These are phyloP conservation scores for Emmonsia crescens DNA, from an alignment of 2,329 filamentous ascomycete species.

Conservation along the genomic window DNA sequence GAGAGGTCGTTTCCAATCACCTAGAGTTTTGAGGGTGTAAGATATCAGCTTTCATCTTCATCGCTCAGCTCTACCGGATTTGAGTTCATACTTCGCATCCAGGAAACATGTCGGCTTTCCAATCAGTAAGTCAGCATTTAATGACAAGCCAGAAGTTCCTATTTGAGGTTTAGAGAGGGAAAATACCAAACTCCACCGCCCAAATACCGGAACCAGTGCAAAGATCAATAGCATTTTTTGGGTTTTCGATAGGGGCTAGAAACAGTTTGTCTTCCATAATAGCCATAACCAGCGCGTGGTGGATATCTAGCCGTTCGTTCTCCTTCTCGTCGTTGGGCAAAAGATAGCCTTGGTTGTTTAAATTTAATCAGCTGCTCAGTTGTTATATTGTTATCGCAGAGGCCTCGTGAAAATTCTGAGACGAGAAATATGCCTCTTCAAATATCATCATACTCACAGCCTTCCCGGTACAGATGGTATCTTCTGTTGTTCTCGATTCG, in stretches of 20 bases:
- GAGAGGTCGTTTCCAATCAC: constrained; percentile 11
- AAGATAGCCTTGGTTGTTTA: constrained; percentile 3
- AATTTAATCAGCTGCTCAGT: background rate
- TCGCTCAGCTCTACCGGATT: background rate
- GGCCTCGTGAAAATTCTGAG: background rate
- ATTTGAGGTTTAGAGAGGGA: background rate
- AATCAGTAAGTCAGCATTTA: background rate
- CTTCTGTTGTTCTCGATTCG: constrained; percentile 17
- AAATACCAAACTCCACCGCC: constrained; percentile 11
- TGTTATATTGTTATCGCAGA: background rate
- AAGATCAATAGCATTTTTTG: constrained; percentile 9
- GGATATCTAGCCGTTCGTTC: constrained; percentile 10
- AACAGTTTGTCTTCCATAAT: constrained; percentile 8
- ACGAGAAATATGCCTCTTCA: background rate
- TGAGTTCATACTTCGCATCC: constrained; percentile 1
- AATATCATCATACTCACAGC: constrained; percentile 3
- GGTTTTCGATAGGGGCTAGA: constrained; percentile 8
- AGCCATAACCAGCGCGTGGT: constrained; percentile 9
- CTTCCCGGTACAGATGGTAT: constrained; percentile 16
- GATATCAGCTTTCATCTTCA: background rate
- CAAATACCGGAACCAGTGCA: constrained; percentile 11
- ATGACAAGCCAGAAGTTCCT: background rate
- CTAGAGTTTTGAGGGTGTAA: background rate
- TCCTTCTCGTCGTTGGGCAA: constrained; percentile 14
- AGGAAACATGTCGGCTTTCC: constrained; percentile 7